Evolutionary conservation across 805 yeast genomes (phyloP).

Genomic region (Saccharomycopsis lassenensis): DNA sequence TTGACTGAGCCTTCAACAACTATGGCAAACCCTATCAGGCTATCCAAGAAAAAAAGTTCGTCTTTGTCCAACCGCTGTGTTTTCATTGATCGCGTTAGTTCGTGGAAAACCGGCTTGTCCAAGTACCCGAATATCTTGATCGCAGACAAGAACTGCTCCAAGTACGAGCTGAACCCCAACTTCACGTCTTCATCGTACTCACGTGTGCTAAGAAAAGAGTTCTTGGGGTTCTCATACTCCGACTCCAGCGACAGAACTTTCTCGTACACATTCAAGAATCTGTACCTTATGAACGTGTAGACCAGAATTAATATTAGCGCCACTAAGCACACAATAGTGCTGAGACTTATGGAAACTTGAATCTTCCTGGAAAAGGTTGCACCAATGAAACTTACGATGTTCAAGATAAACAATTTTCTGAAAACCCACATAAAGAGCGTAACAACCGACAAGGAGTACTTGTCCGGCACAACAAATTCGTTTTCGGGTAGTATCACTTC

Average conservation of each 20-base stretch:
- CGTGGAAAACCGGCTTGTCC: constrained; percentile 85
- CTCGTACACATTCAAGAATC: constrained; percentile 13
- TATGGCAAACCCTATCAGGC: constrained; percentile 74
- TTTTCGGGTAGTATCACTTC: too few species aligned
- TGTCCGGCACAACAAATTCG: too few species aligned
- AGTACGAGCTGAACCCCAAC: constrained; percentile 47
- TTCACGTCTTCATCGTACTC: constrained; percentile 28
- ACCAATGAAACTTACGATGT: constrained; percentile 4
- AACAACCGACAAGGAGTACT: too few species aligned
- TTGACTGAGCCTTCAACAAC: constrained; percentile 88
- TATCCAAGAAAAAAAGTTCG: constrained; percentile 65
- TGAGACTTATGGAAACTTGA: constrained; percentile 13
- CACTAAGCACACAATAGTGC: constrained; percentile 9
- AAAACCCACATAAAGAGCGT: constrained; percentile 5
- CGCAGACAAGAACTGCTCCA: constrained; percentile 84
- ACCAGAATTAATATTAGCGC: not conserved
- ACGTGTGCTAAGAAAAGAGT: constrained; percentile 13
- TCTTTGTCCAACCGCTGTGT: constrained; percentile 73
- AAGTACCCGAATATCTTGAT: constrained; percentile 90
- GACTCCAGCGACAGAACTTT: constrained; percentile 9
- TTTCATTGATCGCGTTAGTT: constrained; percentile 81
- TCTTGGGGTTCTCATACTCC: constrained; percentile 2
- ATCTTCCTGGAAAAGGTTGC: constrained; percentile 12
- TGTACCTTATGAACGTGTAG: constrained; percentile 14
- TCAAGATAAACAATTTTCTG: not conserved